Base-by-base conservation (phyloP, 108 stramenopile species). In the Fragilaria radians region DNA sequence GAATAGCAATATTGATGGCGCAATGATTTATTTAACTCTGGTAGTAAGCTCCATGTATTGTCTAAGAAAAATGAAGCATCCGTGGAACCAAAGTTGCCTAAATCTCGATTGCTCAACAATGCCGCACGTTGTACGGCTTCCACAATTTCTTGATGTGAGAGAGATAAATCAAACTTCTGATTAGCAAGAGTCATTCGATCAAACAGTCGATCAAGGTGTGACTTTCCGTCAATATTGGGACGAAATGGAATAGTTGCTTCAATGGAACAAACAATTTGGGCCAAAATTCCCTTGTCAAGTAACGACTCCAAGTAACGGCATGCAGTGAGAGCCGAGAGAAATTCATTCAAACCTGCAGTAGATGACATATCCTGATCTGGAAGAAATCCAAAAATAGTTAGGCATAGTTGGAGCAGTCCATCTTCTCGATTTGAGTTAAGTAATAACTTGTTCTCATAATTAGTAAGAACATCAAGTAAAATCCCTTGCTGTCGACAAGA, bases 191-290 rank as follows among this genome's bases (percentile, higher is more conserved):
- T 21, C 33, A 78, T 48, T 19, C 52, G 48, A 1, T 63, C 52
- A 32, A 54, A 72, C 19, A 81, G 48, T 5, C 45, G 66, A 32
- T 81, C 76, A 60, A 67, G 49, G 33, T 33, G 58, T 2, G 73
- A 48, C 71, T 53, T 52, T 2, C 48, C 60, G 9, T 54, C 73
- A 45, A n/a, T 19, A 11, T 29, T 64, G 1, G 58, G 34, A 1
- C 80, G 75, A 62, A 81, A 81, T 18, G 80, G 80, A 65, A 81
- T 81, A 1, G 80, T 81, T 5, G 75, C 63, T 68, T 81, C 76
- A 61, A 81, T 81, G 51, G 76, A 81, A 57, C 62, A 63, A 3
- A 72, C 80, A 65, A 81, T 77, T 30, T 67, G 42, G 11, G 66
- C 73, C 48, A 81, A 55, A 24, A 53, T 30, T 53, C 59, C 52